These are phyloP conservation scores for Lentinula sp. DNA, from an alignment of 768 basidiomycete genomes.

Conservation along the genomic window DNA sequence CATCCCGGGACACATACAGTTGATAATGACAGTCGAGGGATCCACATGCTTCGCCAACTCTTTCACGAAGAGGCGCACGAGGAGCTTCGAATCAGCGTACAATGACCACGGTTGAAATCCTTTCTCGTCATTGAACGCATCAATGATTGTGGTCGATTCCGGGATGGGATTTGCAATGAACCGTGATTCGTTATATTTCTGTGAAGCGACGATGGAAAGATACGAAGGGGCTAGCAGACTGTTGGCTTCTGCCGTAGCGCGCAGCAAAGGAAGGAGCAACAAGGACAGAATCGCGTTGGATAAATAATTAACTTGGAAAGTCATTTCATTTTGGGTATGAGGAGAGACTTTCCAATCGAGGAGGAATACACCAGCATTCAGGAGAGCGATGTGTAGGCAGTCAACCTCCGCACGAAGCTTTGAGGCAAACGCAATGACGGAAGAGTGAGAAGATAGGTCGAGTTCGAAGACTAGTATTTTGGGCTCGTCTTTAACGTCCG, in stretches of 20 bases:
- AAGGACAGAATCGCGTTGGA: constrained; percentile 13
- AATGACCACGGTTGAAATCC: constrained; percentile 1
- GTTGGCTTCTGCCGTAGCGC: constrained; percentile 4
- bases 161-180: constrained; percentile 9
- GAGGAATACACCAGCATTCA: constrained; percentile 14
- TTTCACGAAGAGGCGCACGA: constrained; percentile 11
- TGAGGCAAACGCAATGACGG: constrained; percentile 11
- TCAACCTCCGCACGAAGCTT: constrained; percentile 9
- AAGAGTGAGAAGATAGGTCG: constrained; percentile 13
- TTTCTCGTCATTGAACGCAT: constrained; percentile 8
- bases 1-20: constrained; percentile 16
- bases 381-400: constrained; percentile 13
- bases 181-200: background rate
- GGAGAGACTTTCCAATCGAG: constrained; percentile 9
- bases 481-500: constrained; percentile 7
- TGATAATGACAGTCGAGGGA: constrained; percentile 12
- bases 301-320: constrained; percentile 15
- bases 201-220: constrained; percentile 12
- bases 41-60: constrained; percentile 11
- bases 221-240: constrained; percentile 2
- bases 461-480: constrained; percentile 13
- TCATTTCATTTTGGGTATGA: constrained; percentile 10
- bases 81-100: constrained; percentile 12
- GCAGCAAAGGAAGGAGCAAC: constrained; percentile 16
- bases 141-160: constrained; percentile 9